These are phyloP conservation scores for Pyrrhoderma noxium DNA, from an alignment of 1,284 basidiomycete species.

Conservation along the genomic window DNA sequence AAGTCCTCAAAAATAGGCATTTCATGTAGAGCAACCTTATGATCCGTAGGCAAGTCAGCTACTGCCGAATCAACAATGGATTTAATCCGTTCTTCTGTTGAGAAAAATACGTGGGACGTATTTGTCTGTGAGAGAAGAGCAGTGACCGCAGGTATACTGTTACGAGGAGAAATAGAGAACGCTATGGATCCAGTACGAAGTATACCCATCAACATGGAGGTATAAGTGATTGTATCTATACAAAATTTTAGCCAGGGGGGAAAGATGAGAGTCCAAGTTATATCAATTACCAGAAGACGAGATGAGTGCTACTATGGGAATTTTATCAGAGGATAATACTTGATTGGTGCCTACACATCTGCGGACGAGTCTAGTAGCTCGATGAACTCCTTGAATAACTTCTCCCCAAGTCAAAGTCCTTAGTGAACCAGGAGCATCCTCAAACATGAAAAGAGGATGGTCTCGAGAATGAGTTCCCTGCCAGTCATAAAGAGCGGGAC, in stretches of 20 bases:
- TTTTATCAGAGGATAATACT: too few species aligned
- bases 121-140: conserved; percentile 13
- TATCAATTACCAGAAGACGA: too few species aligned
- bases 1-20: conserved; percentile 17
- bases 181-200: conserved; percentile 14
- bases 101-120: conserved; percentile 10
- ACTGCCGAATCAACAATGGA: conserved; percentile 4
- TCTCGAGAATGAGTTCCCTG: conserved; percentile 28
- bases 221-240: conserved; percentile 17
- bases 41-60: conserved; percentile 11
- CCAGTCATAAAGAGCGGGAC: conserved; percentile 32
- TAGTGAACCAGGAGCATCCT: conserved; percentile 4
- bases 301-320: neutral
- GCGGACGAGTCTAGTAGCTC: conserved; percentile 16
- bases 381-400: conserved; percentile 22
- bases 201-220: conserved; percentile 10
- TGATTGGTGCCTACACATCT: neutral
- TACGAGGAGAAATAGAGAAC: conserved; percentile 18
- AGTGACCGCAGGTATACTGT: conserved; percentile 13
- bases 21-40: conserved; percentile 29
- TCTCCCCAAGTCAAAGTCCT: conserved; percentile 25
- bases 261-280: too few species aligned
- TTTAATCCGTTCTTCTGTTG: conserved; percentile 8
- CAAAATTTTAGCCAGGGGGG: too few species aligned
- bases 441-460: conserved; percentile 30